These are phyloP conservation scores for Rhodofomes roseus DNA, from an alignment of 1,284 basidiomycete genomes.

Conservation along the genomic window DNA sequence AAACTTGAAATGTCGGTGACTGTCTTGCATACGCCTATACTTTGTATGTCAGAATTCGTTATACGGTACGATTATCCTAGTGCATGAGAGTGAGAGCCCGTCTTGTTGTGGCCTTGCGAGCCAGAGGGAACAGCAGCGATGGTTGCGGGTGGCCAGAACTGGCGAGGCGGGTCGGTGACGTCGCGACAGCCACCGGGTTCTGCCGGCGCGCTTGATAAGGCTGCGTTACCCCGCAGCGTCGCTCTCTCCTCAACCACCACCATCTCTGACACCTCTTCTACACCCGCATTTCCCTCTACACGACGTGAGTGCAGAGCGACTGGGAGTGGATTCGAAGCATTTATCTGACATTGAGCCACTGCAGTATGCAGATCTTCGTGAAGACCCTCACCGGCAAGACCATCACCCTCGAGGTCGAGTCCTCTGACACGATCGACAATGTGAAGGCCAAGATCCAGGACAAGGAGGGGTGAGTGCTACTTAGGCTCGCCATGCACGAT, in stretches of 20 bases:
- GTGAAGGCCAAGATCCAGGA: constrained; percentile 29
- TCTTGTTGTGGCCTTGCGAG: background rate
- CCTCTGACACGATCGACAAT: constrained; percentile 26
- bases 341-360: background rate
- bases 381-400: constrained; percentile 30
- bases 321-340: background rate
- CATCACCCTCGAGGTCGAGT: constrained; percentile 28
- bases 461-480: constrained; percentile 23
- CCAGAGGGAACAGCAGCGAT: background rate
- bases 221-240: constrained; percentile 6
- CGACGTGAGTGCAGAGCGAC: background rate
- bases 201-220: constrained; percentile 20
- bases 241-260: constrained; percentile 24
- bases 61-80: no score
- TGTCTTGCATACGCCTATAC: no score
- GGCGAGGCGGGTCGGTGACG: background rate
- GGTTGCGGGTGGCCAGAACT: background rate
- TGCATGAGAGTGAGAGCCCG: no score
- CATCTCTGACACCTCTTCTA: constrained; percentile 11
- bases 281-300: constrained; percentile 6
- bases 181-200: background rate
- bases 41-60: no score
- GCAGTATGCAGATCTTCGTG: constrained; percentile 30
- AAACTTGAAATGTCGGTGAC: no score
- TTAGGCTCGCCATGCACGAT: background rate